Evolutionary conservation across 2,329 filamentous ascomycete genomes (phyloP).

Genomic region (Beauveria bassiana): DNA sequence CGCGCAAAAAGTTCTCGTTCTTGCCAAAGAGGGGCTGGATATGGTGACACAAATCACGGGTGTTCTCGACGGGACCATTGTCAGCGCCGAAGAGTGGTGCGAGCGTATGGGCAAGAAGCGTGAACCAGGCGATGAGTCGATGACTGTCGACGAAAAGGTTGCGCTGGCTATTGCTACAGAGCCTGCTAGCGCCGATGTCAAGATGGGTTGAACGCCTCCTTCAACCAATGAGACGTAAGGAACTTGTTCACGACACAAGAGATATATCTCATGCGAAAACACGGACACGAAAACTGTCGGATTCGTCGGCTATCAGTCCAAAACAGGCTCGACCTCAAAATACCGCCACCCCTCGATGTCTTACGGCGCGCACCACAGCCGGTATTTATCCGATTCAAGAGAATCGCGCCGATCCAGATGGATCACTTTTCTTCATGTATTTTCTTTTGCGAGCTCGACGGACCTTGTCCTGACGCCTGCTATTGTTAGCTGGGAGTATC

Average conservation of each 20-base stretch:
- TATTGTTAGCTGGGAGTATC: background rate
- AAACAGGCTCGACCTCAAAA: background rate
- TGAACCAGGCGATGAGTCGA: conserved; percentile 15
- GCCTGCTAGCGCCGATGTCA: conserved; percentile 20
- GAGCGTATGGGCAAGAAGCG: conserved; percentile 56
- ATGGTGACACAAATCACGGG: conserved; percentile 90
- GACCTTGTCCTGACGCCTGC: background rate
- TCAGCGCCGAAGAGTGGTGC: conserved; percentile 88
- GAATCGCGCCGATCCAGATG: conserved; percentile 4
- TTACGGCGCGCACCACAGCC: background rate
- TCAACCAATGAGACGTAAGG: background rate
- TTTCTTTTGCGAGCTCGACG: background rate
- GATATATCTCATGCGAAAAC: background rate
- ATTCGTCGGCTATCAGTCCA: background rate
- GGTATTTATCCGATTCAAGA: background rate
- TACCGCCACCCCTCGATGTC: background rate
- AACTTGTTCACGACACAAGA: background rate
- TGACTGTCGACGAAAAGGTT: conserved; percentile 17
- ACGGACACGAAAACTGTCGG: background rate
- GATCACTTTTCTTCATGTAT: conserved; percentile 4
- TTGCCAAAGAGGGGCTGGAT: conserved; percentile 84
- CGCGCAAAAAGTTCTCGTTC: conserved; percentile 71
- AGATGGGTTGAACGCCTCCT: conserved; percentile 16
- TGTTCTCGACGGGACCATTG: conserved; percentile 81
- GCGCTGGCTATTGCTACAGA: conserved; percentile 20